Base-by-base conservation (phyloP, 73 alveolate genomes). In the Paramecium tetraurelia region DNA sequence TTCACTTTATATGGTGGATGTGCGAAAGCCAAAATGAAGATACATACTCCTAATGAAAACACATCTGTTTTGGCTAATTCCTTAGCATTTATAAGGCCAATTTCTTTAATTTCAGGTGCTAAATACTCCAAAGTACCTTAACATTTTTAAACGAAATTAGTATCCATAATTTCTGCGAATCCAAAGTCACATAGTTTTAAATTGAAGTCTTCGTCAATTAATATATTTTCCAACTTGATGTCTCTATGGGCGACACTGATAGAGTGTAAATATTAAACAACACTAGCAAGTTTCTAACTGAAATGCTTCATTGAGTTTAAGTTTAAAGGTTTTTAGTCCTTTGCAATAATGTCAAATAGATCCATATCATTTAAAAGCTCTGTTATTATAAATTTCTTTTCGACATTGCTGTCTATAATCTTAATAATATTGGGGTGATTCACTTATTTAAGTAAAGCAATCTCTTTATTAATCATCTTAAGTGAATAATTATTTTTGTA, bases 181-280 rank as follows among this genome's bases (percentile, higher is more conserved):
- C 59, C 59, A 36, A 75, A 75, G 35, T 75, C 87, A 36, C 58
- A 36, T 36, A 75, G 22, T 36, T 35, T 75, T 31, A 75, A 31
- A 10, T 75, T 21, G 11, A 16, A n/a, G 9, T 36, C 9, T n/a
- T 12, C 40, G n/a, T 75, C 59, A 7, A 75, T 8, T 20, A 75
- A 36, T 11, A 75, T 75, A 75, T 75, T 75, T 36, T 75, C 87
- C n/a, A 75, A 75, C 10, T 75, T 75, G n/a, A 75, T 29, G 21
- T 75, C 87, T 35, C 87, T 29, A 75, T 75, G 87, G 12, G 12
- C 87, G 0, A 33, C 12, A 4, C 59, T 20, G 1, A 3, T 33
- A 5, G 4, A 2, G 18, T 75, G 87, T 36, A 75, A 36, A 36
- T 36, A 33, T 18, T 75, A 9, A 12, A 75, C 3, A 53, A 18